Evolutionary conservation across 139 green algal species (phyloP).

Genomic region (Penium margaritaceum): DNA sequence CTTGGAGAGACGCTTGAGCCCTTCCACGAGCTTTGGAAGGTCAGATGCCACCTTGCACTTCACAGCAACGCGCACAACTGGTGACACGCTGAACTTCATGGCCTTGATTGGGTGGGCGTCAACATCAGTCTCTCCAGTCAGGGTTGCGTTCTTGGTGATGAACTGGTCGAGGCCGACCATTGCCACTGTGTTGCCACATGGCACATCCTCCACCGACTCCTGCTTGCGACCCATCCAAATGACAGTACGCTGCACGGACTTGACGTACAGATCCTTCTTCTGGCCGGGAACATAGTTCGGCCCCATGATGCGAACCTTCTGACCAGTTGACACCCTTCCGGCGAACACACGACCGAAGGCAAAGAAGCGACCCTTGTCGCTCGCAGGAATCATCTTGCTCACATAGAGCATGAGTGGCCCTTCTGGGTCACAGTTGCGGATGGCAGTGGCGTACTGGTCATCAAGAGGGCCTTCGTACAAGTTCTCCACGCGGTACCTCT

Average conservation of each 20-base stretch:
- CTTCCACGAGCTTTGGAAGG: constrained; percentile 98
- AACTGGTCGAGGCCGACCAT: constrained; percentile 97
- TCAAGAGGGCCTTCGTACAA: constrained; percentile 96
- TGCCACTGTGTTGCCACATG: constrained; percentile 95
- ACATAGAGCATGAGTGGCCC: constrained; percentile 98
- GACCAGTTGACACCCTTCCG: constrained; percentile 78
- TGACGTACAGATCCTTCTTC: constrained; percentile 99
- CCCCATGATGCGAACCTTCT: constrained; percentile 98
- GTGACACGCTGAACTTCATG: constrained; percentile 98
- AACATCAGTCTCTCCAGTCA: constrained; percentile 74
- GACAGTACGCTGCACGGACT: constrained; percentile 97
- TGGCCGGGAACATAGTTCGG: constrained; percentile 92
- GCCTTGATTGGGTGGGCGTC: constrained; percentile 94
- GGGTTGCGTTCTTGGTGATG: constrained; percentile 97
- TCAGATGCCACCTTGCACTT: constrained; percentile 89
- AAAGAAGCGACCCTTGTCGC: constrained; percentile 96
- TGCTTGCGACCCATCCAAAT: constrained; percentile 96
- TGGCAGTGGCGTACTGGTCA: constrained; percentile 81
- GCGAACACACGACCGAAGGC: constrained; percentile 96
- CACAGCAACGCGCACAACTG: constrained; percentile 85
- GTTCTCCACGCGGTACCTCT: constrained; percentile 93
- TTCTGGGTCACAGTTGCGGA: constrained; percentile 88
- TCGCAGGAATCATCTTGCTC: constrained; percentile 97
- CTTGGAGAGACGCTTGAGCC: constrained; percentile 94
- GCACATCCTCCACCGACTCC: constrained; percentile 95